Evolutionary conservation across 1,139 yeast species (phyloP), one percentile per base, ranked within the genome.

Genomic region (Nadsonia commutata): DNA sequence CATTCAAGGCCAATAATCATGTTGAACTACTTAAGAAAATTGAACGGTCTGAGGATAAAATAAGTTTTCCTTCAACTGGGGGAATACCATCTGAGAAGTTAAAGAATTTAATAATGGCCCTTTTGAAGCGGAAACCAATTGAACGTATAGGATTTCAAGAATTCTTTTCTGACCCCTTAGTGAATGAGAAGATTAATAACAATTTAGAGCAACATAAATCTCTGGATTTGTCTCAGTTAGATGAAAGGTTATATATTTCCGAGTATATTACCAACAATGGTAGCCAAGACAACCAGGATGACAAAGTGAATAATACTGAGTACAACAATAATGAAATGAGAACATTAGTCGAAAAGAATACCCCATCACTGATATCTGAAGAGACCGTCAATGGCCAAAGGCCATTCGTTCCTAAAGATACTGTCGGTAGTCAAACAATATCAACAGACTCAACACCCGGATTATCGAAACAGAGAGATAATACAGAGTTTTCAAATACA

Each of bases 1-100:
- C 98, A 0, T 90, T 88, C 60, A 77, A 81, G 50, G 98, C 98
- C 2, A 77, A 81, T 3, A 90, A 88, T 57, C 97, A 88, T 58
- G 78, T 90, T 49, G 97, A 90, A 57, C 69, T 90, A 46, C 72
- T 84, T 56, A 79, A 81, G 59, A 82, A 78, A 56, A 90, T 90
- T 49, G 94, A 88, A 59, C 76, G 74, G 52, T 74, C 85, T 1
- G 78, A 82, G 49, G 95, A 88, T 61, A 68, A 66, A 46, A 83
- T 90, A 43, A 68, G 71, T 43, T 86, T 88, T 58, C 94, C 96
- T 2, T 18, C 67, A 69, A 42, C 74, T 37, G 58, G 58, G 23
- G 53, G 64, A 19, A 66, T 62, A 39, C 64, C 66, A 3, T 74
- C 80, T 0, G 76, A 70, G n/a, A 76, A 76, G 39, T 67, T 88